These are phyloP conservation scores for Aspergillus ruber DNA, from an alignment of 2,329 filamentous ascomycete species.

Conservation along the genomic window DNA sequence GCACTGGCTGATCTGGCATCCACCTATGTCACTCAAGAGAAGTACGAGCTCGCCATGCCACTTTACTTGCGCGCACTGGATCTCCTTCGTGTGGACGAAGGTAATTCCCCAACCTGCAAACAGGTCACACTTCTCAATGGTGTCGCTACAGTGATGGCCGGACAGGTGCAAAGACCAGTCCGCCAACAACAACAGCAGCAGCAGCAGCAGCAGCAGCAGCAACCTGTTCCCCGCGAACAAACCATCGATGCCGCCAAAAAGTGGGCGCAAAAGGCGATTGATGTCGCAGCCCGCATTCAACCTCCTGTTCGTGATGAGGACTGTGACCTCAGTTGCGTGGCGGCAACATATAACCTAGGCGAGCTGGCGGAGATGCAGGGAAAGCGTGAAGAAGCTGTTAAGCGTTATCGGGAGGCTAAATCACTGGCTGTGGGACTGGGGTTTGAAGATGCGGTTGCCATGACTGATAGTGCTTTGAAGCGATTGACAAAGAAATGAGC, in stretches of 20 bases:
- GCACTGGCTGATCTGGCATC: conserved; percentile 58
- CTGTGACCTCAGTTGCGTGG: conserved; percentile 77
- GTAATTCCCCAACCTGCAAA: conserved; percentile 58
- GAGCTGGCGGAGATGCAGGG: conserved; percentile 74
- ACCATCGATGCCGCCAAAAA: conserved; percentile 64
- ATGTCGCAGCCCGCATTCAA: conserved; percentile 58
- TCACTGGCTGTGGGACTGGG: conserved; percentile 27
- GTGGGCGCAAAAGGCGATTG: conserved; percentile 74
- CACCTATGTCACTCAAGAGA: conserved; percentile 66
- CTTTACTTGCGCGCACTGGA: conserved; percentile 79
- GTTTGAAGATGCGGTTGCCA: conserved; percentile 42
- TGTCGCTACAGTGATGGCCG: conserved; percentile 43
- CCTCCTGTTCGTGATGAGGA: conserved; percentile 65
- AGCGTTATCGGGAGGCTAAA: conserved; percentile 63
- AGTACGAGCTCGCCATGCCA: conserved; percentile 75
- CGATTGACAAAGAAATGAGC: neutral
- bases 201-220: conserved; percentile 27
- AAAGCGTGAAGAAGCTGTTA: conserved; percentile 57
- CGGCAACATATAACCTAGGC: conserved; percentile 78
- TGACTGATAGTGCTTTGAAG: conserved; percentile 11
- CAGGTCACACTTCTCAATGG: conserved; percentile 65
- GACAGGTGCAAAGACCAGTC: conserved; percentile 24
- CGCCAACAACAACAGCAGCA: conserved; percentile 25
- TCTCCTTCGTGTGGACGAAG: conserved; percentile 49
- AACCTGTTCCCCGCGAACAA: conserved; percentile 49